phyloP scores from a whole-genome alignment of 2,329 filamentous ascomycete species.

The Fusarium chaquense region DNA sequence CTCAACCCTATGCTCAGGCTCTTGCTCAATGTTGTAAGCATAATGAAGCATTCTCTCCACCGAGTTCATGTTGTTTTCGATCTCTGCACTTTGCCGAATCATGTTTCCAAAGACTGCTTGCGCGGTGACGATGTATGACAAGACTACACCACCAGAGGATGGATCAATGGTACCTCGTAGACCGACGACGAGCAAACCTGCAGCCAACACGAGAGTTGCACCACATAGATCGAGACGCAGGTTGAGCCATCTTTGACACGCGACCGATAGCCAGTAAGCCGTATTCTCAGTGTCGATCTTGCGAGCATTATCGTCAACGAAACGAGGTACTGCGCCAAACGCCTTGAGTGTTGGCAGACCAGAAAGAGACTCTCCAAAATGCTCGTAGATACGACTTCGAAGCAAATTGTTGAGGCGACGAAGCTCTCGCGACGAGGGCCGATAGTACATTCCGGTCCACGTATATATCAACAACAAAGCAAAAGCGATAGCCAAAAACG shows the following conservation, averaged over 20 bases:
- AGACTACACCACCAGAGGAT: constrained; percentile 24
- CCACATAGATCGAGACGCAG: constrained; percentile 23
- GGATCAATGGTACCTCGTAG: constrained; percentile 27
- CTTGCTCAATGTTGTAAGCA: constrained; percentile 63
- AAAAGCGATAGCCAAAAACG: constrained; percentile 18
- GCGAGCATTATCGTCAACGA: constrained; percentile 15
- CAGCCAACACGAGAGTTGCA: constrained; percentile 1
- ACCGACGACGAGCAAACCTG: constrained; percentile 20
- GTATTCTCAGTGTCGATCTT: constrained; percentile 31
- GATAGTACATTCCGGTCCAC: constrained; percentile 33
- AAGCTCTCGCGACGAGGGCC: constrained; percentile 16
- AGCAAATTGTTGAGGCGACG: constrained; percentile 26
- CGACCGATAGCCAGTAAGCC: constrained; percentile 22
- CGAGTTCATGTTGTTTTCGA: constrained; percentile 95
- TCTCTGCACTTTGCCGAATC: constrained; percentile 64
- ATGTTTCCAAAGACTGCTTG: constrained; percentile 68
- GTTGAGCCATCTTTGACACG: constrained; percentile 27
- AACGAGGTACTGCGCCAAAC: constrained; percentile 22
- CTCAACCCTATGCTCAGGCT: constrained; percentile 4
- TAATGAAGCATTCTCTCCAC: constrained; percentile 95
- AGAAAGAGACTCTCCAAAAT: constrained; percentile 24
- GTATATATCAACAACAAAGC: constrained; percentile 13
- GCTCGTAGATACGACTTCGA: constrained; percentile 33
- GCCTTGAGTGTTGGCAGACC: constrained; percentile 27
- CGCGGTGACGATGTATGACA: constrained; percentile 55